Conservation (phyloP, 1,284 basidiomycete genomes). For the Trichosporon sp. region DNA sequence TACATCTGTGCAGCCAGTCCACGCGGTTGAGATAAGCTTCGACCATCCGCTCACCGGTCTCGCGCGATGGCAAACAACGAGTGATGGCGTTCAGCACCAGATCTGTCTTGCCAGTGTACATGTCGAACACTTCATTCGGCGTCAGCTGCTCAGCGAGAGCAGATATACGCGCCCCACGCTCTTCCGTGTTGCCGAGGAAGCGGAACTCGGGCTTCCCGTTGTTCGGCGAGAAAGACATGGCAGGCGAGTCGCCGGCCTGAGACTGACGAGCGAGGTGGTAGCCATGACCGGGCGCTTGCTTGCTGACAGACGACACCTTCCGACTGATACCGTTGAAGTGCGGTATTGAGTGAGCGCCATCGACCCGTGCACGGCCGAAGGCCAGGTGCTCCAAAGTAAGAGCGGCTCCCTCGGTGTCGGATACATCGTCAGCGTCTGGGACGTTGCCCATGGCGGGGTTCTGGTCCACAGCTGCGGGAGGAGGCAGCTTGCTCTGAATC, state of each 20-base stretch:
- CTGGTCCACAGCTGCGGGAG: slow-evolving; percentile 3
- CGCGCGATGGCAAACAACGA: slow-evolving; percentile 38
- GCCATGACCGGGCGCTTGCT: slow-evolving; percentile 32
- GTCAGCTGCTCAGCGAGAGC: slow-evolving; percentile 40
- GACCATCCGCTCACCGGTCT: slow-evolving; percentile 44
- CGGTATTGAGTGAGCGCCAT: slow-evolving; percentile 37
- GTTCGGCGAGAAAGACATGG: background rate
- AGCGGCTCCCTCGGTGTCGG: slow-evolving; percentile 49
- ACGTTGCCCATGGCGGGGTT: slow-evolving; percentile 3
- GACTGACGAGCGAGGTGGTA: slow-evolving; percentile 34
- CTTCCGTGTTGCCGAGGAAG: slow-evolving; percentile 19
- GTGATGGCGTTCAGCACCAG: slow-evolving; percentile 42
- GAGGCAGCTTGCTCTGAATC: slow-evolving; percentile 10
- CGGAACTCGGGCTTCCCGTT: background rate
- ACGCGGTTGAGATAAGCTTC: slow-evolving; percentile 44
- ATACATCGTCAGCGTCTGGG: slow-evolving; percentile 26
- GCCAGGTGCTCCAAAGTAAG: slow-evolving; percentile 48
- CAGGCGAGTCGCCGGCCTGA: background rate
- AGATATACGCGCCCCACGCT: slow-evolving; percentile 29
- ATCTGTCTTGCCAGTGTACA: slow-evolving; percentile 43
- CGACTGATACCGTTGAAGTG: slow-evolving; percentile 28
- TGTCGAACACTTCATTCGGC: slow-evolving; percentile 41
- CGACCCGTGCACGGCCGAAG: slow-evolving; percentile 42
- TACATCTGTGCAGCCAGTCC: slow-evolving; percentile 49
- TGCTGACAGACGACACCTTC: slow-evolving; percentile 24